Percentiles rank a stretch among this genome's conserved stretches.
Conservation (phyloP, 2,329 filamentous ascomycete genomes). For the Falciphora oryzae region DNA sequence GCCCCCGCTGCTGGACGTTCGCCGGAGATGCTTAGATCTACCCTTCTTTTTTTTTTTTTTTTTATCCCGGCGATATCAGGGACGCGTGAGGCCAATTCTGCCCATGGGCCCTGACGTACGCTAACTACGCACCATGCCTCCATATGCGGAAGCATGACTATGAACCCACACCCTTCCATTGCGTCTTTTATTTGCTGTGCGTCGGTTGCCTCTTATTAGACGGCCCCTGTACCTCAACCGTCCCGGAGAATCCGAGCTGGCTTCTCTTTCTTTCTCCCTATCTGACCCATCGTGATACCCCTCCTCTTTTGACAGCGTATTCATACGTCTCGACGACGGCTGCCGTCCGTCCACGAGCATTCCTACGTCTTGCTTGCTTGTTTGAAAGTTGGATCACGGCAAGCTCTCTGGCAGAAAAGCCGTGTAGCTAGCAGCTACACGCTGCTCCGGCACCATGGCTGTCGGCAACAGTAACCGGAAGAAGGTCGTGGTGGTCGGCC, state of each 20-base stretch:
- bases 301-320: background rate
- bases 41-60: background rate
- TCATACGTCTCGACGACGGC: background rate
- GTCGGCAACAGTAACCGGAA: constrained; percentile 39
- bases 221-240: background rate
- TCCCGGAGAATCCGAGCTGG: background rate
- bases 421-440: background rate
- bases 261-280: background rate
- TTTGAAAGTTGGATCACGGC: background rate
- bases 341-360: background rate
- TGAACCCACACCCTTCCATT: background rate
- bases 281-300: background rate
- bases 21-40: background rate
- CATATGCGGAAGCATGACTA: background rate
- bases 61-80: background rate
- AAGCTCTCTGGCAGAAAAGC: background rate
- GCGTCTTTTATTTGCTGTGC: background rate
- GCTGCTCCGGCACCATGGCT: constrained; percentile 29
- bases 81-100: background rate
- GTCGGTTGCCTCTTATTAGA: background rate
- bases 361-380: background rate
- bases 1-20: background rate
- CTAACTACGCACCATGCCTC: background rate
- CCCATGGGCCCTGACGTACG: background rate
- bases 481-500: constrained; percentile 73